Percentiles rank a stretch among this genome's conserved stretches.
phyloP scores from a whole-genome alignment of 768 basidiomycete species.

The Pulveroboletus sp. region DNA sequence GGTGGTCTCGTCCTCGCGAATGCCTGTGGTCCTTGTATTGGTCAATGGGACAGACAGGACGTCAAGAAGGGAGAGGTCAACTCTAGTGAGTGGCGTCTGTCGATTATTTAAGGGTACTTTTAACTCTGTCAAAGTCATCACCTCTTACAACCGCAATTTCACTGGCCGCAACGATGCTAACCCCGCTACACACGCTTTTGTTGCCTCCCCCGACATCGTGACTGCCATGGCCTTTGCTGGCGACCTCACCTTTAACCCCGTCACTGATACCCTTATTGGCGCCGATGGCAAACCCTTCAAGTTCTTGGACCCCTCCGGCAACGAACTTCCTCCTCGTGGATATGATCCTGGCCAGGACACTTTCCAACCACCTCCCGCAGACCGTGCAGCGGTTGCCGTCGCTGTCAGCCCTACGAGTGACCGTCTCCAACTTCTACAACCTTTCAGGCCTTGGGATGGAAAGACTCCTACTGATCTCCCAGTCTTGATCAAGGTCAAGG shows the following conservation, averaged over 20 bases:
- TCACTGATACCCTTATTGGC: conserved; percentile 84
- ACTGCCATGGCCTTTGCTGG: conserved; percentile 97
- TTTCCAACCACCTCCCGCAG: conserved; percentile 89
- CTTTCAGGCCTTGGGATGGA: conserved; percentile 91
- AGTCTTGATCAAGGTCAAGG: conserved; percentile 95
- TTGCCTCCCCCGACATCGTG: conserved; percentile 91
- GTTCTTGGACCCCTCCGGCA: conserved; percentile 87
- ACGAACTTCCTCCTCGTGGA: conserved; percentile 90
- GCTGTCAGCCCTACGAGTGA: conserved; percentile 82
- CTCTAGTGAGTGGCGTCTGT: conserved; percentile 64
- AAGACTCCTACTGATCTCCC: conserved; percentile 87
- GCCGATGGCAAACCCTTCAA: conserved; percentile 95
- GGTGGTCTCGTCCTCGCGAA: conserved; percentile 96
- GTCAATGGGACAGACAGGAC: conserved; percentile 97
- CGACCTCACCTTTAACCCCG: conserved; percentile 91
- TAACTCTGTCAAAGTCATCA: conserved; percentile 62
- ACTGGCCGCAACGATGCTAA: conserved; percentile 99
- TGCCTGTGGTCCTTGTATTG: conserved; percentile 98
- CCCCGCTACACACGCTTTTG: conserved; percentile 96
- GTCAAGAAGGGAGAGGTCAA: conserved; percentile 96
- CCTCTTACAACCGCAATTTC: conserved; percentile 99
- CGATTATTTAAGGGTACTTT: neutral
- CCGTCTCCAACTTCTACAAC: conserved; percentile 84
- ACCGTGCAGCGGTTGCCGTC: conserved; percentile 80
- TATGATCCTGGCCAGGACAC: conserved; percentile 97